phyloP scores from a whole-genome alignment of 495 filamentous ascomycete species.

The Venustampulla echinocandica region DNA sequence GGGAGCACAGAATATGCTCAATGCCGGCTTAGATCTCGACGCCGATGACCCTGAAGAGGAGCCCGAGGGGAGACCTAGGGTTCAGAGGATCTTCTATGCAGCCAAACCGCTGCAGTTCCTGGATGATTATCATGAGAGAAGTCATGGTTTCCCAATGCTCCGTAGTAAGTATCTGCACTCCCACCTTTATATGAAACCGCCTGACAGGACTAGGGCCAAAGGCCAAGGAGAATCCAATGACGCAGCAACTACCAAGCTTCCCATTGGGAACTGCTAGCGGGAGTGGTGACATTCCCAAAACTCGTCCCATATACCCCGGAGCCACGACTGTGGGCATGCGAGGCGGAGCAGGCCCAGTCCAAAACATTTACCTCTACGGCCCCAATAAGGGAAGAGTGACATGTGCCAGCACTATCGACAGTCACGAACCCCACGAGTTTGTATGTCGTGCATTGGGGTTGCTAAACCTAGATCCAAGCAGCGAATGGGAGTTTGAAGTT shows the following conservation, averaged over 20 bases:
- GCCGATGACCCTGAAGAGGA: constrained; percentile 9
- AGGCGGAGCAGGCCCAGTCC: background rate
- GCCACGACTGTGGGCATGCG: background rate
- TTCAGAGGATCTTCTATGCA: constrained; percentile 16
- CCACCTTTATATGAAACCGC: background rate
- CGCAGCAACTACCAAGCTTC: background rate
- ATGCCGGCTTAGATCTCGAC: constrained; percentile 1
- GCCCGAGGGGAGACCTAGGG: constrained; percentile 1
- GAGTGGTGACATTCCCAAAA: too few relatives aligned
- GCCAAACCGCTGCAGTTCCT: constrained; percentile 24
- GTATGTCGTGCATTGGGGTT: background rate
- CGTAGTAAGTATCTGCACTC: constrained; percentile 12
- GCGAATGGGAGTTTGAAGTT: background rate
- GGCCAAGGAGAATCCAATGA: background rate
- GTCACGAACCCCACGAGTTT: background rate
- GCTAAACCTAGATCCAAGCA: background rate
- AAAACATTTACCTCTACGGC: background rate
- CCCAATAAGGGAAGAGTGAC: background rate
- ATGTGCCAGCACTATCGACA: background rate
- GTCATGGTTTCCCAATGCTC: constrained; percentile 19
- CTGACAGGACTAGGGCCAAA: background rate
- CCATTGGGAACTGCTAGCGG: too few relatives aligned
- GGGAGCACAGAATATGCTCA: constrained; percentile 13
- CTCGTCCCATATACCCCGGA: background rate
- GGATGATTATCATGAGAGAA: constrained; percentile 18